phyloP scores from a whole-genome alignment of 192 early-diverging fungal species.

The Entomortierella chlamydospora region DNA sequence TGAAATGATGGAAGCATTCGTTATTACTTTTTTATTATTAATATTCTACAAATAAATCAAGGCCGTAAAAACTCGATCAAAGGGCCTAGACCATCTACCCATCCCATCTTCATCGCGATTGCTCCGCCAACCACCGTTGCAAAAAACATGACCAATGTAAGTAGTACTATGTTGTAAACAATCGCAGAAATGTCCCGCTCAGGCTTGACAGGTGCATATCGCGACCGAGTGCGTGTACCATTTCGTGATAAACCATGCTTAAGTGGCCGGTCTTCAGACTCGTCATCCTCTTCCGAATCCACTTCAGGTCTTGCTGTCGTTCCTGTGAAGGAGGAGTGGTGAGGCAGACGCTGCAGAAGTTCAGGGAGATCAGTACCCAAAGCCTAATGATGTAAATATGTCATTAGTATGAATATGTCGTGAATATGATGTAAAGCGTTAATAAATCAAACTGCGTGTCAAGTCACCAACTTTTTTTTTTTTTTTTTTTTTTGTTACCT shows the following conservation, averaged over 20 bases:
- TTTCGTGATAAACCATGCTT: constrained; percentile 12
- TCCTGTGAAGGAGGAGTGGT: constrained; percentile 41
- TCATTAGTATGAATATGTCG: no score
- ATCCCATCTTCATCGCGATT: constrained; percentile 44
- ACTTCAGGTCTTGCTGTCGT: constrained; percentile 53
- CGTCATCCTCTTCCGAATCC: constrained; percentile 34
- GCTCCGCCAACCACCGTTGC: constrained; percentile 36
- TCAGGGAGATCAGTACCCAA: constrained; percentile 59
- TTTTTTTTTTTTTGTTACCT: constrained; percentile 33
- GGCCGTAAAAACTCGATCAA: constrained; percentile 35
- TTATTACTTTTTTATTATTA: no score
- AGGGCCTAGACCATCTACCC: constrained; percentile 31
- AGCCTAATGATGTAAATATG: constrained; percentile 35
- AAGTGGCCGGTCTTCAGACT: constrained; percentile 1
- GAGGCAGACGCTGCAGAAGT: constrained; percentile 55
- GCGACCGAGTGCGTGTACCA: constrained; percentile 34
- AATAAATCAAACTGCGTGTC: no score
- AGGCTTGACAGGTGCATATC: constrained; percentile 44
- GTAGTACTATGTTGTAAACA: constrained; percentile 38
- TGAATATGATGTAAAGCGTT: no score
- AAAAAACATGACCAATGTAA: constrained; percentile 44
- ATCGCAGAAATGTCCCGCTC: constrained; percentile 36
- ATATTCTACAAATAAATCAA: neutral
- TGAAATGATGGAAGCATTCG: no score
- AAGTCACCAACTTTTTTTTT: neutral